A percentile compares a stretch with the other conserved stretches of the same genome.
phyloP scores from a whole-genome alignment of 257 asterid species.

The Mitragyna speciosa region DNA sequence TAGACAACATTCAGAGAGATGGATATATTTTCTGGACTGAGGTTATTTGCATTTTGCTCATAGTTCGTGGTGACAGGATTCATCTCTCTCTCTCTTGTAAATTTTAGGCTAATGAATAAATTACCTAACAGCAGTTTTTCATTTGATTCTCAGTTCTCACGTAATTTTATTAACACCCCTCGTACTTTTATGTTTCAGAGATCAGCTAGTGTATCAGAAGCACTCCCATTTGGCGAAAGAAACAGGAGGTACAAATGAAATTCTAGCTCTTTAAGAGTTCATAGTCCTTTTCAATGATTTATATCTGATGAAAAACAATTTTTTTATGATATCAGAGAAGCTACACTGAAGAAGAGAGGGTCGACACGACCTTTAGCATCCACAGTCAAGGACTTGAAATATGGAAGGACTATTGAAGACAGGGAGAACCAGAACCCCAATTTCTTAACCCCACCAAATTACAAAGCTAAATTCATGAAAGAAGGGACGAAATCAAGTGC shows the following conservation, averaged over 20 bases:
- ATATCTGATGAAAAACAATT: neutral
- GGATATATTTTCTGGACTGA: neutral
- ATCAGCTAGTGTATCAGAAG: conserved; percentile 59
- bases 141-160: neutral
- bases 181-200: conserved; percentile 46
- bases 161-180: neutral
- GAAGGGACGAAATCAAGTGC: conserved; percentile 60
- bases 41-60: neutral
- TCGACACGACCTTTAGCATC: conserved; percentile 37
- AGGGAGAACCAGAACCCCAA: conserved; percentile 77
- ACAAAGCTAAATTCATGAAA: conserved; percentile 43
- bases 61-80: neutral
- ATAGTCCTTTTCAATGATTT: neutral
- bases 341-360: conserved; percentile 74
- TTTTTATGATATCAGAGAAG: conserved; percentile 54
- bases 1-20: neutral
- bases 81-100: neutral
- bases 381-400: conserved; percentile 42
- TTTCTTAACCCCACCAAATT: conserved; percentile 51
- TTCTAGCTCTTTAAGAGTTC: neutral
- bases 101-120: neutral
- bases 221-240: conserved; percentile 57
- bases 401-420: conserved; percentile 41
- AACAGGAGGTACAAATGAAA: conserved; percentile 52
- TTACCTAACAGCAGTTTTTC: neutral